A percentile compares a stretch with the other conserved stretches of the same genome.
Conservation (phyloP, 2,329 filamentous ascomycete genomes). For the Phoma sp. region DNA sequence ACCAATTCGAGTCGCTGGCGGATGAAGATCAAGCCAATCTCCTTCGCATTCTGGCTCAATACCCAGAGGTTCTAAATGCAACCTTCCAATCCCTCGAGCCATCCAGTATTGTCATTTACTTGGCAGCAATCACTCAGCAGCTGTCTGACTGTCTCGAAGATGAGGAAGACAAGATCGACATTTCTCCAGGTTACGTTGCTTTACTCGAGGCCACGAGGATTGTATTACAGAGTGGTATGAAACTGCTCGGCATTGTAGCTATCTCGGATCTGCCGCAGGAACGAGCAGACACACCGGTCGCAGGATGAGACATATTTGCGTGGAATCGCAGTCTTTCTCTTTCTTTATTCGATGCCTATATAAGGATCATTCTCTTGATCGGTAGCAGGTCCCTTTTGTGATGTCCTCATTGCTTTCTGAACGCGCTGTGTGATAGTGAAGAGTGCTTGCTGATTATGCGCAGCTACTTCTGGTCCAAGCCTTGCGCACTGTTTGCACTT, state of each 20-base stretch:
- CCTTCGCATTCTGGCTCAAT: constrained; percentile 37
- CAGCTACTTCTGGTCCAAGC: too few relatives aligned
- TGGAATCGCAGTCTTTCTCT: too few relatives aligned
- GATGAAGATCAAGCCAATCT: constrained; percentile 36
- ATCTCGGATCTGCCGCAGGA: constrained; percentile 17
- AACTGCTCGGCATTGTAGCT: constrained; percentile 34
- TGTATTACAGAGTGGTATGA: constrained; percentile 41
- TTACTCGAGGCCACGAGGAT: constrained; percentile 37
- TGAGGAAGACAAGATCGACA: constrained; percentile 18
- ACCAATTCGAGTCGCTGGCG: constrained; percentile 30
- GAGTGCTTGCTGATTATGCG: too few relatives aligned
- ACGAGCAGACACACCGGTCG: constrained; percentile 36
- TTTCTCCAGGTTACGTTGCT: constrained; percentile 27
- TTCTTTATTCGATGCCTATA: too few relatives aligned
- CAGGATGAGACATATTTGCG: neutral
- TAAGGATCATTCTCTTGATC: too few relatives aligned
- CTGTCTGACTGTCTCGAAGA: constrained; percentile 32
- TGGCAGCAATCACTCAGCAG: constrained; percentile 35
- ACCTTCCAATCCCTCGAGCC: constrained; percentile 37
- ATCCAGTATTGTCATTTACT: constrained; percentile 34
- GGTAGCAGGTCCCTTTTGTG: too few relatives aligned
- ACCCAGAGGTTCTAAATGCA: constrained; percentile 36
- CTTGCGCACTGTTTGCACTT: too few relatives aligned
- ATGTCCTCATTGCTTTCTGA: too few relatives aligned
- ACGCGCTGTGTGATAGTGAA: too few relatives aligned